Evolutionary conservation across 2,329 filamentous ascomycete genomes (phyloP), one percentile per base, ranked within the genome.

Genomic region (Botrytis sinoallii): DNA sequence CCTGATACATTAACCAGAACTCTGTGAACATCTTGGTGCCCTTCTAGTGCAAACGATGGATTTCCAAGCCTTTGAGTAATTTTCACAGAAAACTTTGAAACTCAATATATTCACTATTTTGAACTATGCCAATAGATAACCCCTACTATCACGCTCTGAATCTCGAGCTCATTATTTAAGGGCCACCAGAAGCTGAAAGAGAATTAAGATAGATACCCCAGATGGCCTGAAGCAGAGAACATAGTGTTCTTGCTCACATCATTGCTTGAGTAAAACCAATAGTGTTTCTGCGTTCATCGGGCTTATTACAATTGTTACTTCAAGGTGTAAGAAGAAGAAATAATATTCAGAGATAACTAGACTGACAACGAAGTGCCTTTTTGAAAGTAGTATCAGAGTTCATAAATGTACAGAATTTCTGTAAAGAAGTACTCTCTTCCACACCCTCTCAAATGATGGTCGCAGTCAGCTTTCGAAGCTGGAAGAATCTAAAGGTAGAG

Each of bases 121-220:
- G 22, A n/a, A 25, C 5, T 0, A 7, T 14, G 4, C 2, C 4
- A 1, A n/a, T n/a, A 25, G 1, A 52, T 6, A n/a, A 12, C 25
- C 12, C 48, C 48, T 52, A 52, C 4, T 25, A n/a, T n/a, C 48
- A 12, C 1, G 25, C 25, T 52, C 48, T n/a, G 4, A n/a, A 52
- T 52, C 25, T 52, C 10, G 2, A n/a, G 2, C 48, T 52, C 25
- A 52, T 6, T 52, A 14, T n/a, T n/a, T 1, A 52, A n/a, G 10
- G 46, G 25, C 12, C 10, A 14, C 10, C 25, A n/a, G 4, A 52
- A 52, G 48, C 4, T 6, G 25, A 14, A 52, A 52, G 12, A 3
- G 10, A 52, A 7, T n/a, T 6, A n/a, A n/a, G 25, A 48, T 0
- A 52, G 25, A 52, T 3, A 14, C 25, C 48, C 5, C 25, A n/a